Evolutionary conservation across 2,329 filamentous ascomycete genomes (phyloP), one percentile per base, ranked within the genome.

Genomic region (Aspergillus novoparasiticus): DNA sequence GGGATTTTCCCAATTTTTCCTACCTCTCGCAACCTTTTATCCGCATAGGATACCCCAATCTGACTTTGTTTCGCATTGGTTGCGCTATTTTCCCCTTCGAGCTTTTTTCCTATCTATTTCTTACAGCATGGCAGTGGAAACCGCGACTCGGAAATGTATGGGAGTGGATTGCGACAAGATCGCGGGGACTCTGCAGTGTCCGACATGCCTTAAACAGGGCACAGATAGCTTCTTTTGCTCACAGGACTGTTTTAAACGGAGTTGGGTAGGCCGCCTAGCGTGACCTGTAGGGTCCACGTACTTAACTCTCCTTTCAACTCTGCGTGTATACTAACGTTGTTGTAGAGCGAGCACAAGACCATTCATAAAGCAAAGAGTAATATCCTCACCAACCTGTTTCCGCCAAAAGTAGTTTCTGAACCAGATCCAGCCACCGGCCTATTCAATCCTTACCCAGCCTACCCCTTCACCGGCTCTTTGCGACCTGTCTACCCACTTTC

Each of bases 191-290:
- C 83, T 99, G 54, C 94, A 98, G 79, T 99, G 95, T 79, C 95
- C 95, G 60, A 98, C 92, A 57, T 99, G 95, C 78, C 85, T 97
- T 73, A 97, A 97, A 81, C 83, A 94, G 51, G 92, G 90, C 59
- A 90, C 94, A 76, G 92, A 95, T 74, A 96, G 93, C 82, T 97
- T 89, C 81, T 99, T 98, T 82, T 99, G 95, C 83, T 93, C 93
- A 32, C 95, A 99, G 79, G 95, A 98, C 72, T 99, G 95, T 84
- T 99, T 99, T 83, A 98, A 97, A 85, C 90, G 89, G 79, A 99
- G 93, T 84, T 99, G 95, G 95, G 95, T 98, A 88, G 72, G 87
- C 71, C 71, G 66, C 71, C 71, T 72, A 71, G 66, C 68, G 62
- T 68, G 68, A 71, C 68, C 67, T 48, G 60, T 64, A 70, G 66